These are phyloP conservation scores for Aspergillus hortae DNA, from an alignment of 2,329 filamentous ascomycete species.

Conservation along the genomic window DNA sequence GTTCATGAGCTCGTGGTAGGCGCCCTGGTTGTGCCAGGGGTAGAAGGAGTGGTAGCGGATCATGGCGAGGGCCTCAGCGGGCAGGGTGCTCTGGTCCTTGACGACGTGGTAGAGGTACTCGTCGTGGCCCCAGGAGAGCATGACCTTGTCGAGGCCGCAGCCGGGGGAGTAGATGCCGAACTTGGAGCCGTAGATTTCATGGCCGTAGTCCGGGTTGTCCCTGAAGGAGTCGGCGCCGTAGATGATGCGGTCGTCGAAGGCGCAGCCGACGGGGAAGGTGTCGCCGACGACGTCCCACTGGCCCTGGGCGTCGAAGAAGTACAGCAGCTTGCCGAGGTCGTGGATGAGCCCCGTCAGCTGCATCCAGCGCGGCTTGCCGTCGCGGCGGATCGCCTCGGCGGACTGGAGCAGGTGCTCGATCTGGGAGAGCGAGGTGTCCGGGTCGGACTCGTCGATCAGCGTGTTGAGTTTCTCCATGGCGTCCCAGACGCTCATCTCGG, in stretches of 20 bases:
- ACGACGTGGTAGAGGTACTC: conserved; percentile 68
- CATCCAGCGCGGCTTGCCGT: conserved; percentile 53
- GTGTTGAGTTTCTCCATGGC: conserved; percentile 92
- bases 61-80: conserved; percentile 82
- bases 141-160: conserved; percentile 81
- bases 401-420: conserved; percentile 87
- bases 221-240: conserved; percentile 71
- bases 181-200: conserved; percentile 71
- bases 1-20: conserved; percentile 79
- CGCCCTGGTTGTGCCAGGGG: conserved; percentile 80
- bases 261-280: conserved; percentile 46
- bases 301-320: conserved; percentile 67
- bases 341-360: conserved; percentile 48
- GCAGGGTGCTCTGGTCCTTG: conserved; percentile 76
- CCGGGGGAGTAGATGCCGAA: conserved; percentile 75
- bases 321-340: conserved; percentile 45
- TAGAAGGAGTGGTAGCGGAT: conserved; percentile 93
- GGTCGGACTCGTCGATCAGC: conserved; percentile 85
- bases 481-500: conserved; percentile 82
- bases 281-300: conserved; percentile 90
- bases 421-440: conserved; percentile 80
- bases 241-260: conserved; percentile 67
- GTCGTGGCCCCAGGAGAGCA: conserved; percentile 75
- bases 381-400: conserved; percentile 82
- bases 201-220: conserved; percentile 68